Percentiles rank a stretch among this genome's conserved stretches.
Evolutionary conservation across 306 rosid genomes (phyloP).

Genomic region (barrel medic (Medicago truncatula)): MtrunA17r5.0-ANR NC_053045.1:42172501-42173000

Average conservation of each 20-base stretch:
- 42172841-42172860: conserved; percentile 7
- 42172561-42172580: background rate
- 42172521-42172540: conserved; percentile 12
- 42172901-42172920: conserved; percentile 1
- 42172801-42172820: background rate
- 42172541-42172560: conserved; percentile 19
- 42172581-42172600: conserved; percentile 6
- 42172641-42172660: conserved; percentile 15
- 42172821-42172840: conserved; percentile 12
- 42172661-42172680: background rate
- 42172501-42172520: background rate
- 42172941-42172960: conserved; percentile 4
- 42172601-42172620: conserved; percentile 10
- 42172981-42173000: conserved; percentile 5
- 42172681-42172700: conserved; percentile 13
- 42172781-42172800: background rate
- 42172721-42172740: background rate
- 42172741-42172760: background rate
- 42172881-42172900: conserved; percentile 8
- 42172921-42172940: background rate
- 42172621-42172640: conserved; percentile 19
- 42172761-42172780: background rate
- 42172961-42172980: conserved; percentile 14
- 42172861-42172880: conserved; percentile 26
- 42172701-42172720: conserved; percentile 18